Base-by-base conservation (phyloP, 768 basidiomycete genomes). In the Suillus clintonianus region DNA sequence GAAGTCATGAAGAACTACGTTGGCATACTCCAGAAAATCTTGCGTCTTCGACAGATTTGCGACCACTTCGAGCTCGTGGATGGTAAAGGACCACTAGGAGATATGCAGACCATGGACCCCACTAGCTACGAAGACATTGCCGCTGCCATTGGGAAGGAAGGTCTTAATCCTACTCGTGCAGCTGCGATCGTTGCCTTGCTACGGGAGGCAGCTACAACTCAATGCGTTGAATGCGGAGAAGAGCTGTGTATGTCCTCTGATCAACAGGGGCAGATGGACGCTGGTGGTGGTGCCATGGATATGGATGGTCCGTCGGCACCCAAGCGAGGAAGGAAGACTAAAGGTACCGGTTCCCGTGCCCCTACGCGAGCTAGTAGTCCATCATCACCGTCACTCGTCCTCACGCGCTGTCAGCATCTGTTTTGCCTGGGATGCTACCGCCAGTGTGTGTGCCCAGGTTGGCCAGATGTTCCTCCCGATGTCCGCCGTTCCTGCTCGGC, bases 1-100 rank as follows among this genome's bases (percentile, higher is more conserved):
- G 91, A 95, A 74, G 90, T 97, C 60, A 93, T 96, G 90, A 97
- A 97, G 85, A 98, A 97, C 73, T 97, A 97, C 72, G 97, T 97
- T 68, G 94, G 95, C 61, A 97, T 99, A 70, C 77, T 99, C 68
- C 97, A 98, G 77, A 95, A 96, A 82, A 93, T 99, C 63, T 82
- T 99, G 59, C 92, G 96, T 27, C 84, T 99, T 53, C 91, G 97
- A 60, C 97, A 99, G 80, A 99, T 99, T 56, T 99, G 97, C 77
- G 95, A 98, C 73, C 97, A 99, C 77, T 93, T 86, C 69, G 94
- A 94, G 70, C 84, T 98, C 41, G 91, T 98, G 5, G 84, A 90
- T 70, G 88, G 88, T 48, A 90, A 92, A 70, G 85, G 81, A 55
- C 56, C 51, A n/a, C 72, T 74, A 11, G 82, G 79, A 62, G 83